A percentile compares a stretch with the other conserved stretches of the same genome.
These are phyloP conservation scores for Marasmius tenuissimus DNA, from an alignment of 1,284 basidiomycete species.

Conservation along the genomic window DNA sequence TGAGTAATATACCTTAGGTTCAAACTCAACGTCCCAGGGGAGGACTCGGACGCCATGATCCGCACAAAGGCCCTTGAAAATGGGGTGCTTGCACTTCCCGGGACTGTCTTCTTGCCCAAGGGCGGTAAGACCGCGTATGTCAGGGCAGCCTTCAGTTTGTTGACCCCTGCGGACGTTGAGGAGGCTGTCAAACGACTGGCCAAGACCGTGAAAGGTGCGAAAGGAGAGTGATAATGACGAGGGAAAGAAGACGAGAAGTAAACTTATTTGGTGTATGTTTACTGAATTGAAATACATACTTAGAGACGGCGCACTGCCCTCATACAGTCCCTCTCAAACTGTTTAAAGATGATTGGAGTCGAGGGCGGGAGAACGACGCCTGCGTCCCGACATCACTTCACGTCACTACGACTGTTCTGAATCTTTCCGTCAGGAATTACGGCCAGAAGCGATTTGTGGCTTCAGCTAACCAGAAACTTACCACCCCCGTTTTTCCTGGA, in stretches of 20 bases:
- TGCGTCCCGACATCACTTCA: too few species aligned
- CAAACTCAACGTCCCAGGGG: conserved; percentile 56
- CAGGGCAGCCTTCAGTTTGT: conserved; percentile 42
- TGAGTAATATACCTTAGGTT: conserved; percentile 48
- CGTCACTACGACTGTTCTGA: too few species aligned
- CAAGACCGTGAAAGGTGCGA: background rate
- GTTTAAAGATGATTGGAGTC: too few species aligned
- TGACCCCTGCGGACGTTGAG: background rate
- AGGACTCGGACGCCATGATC: conserved; percentile 81
- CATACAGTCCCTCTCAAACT: too few species aligned
- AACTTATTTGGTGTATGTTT: too few species aligned
- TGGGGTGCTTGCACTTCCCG: conserved; percentile 89
- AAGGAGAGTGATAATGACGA: background rate
- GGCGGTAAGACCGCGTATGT: conserved; percentile 71
- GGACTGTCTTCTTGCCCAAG: conserved; percentile 75
- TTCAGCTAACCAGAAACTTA: too few species aligned
- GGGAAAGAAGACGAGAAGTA: background rate
- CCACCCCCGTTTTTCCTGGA: too few species aligned
- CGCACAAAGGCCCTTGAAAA: conserved; percentile 75
- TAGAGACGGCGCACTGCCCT: too few species aligned
- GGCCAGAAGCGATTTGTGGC: too few species aligned
- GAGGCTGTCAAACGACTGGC: background rate
- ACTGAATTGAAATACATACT: too few species aligned
- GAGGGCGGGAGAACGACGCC: too few species aligned
- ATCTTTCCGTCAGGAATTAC: too few species aligned